Percentiles rank a stretch among this genome's conserved stretches.
Evolutionary conservation across 345 rosid species (phyloP).

Genomic region (Eucalyptus globulus): DNA sequence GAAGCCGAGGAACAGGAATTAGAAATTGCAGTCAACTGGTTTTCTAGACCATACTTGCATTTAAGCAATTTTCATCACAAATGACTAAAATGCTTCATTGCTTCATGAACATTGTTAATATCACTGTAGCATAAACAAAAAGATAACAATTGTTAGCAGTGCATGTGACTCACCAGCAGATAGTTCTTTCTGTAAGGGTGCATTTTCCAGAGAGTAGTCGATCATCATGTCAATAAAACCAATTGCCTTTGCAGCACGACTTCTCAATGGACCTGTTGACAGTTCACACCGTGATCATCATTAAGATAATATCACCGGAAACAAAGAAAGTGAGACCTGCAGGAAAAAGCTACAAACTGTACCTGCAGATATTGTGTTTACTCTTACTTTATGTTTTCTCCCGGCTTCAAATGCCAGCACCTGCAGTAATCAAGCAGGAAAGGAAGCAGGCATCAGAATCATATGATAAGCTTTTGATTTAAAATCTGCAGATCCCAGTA

Average conservation of each 20-base stretch:
- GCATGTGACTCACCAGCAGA: slow-evolving; percentile 56
- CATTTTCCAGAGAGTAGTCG: slow-evolving; percentile 65
- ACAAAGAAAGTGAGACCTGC: not conserved
- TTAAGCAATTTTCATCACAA: not conserved
- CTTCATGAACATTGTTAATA: not conserved
- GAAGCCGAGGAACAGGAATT: not conserved
- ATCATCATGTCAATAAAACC: slow-evolving; percentile 79
- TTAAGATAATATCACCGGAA: not conserved
- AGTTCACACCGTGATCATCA: not conserved
- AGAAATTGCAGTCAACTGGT: not conserved
- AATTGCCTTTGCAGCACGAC: slow-evolving; percentile 86
- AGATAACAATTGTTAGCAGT: not conserved
- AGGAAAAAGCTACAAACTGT: not conserved
- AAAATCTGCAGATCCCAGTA: not conserved
- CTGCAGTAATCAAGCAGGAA: slow-evolving; percentile 6
- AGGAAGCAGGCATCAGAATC: not conserved
- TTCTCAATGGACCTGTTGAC: slow-evolving; percentile 62
- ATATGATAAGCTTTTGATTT: not conserved
- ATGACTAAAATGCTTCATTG: not conserved
- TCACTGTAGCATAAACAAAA: not conserved
- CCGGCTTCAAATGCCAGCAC: slow-evolving; percentile 93
- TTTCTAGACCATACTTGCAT: not conserved
- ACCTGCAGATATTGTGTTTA: slow-evolving; percentile 93
- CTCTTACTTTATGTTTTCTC: slow-evolving; percentile 68
- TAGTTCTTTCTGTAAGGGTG: slow-evolving; percentile 81